These are phyloP conservation scores for Schizosaccharomyces osmophilus DNA, from an alignment of 805 yeast species.

Conservation along the genomic window DNA sequence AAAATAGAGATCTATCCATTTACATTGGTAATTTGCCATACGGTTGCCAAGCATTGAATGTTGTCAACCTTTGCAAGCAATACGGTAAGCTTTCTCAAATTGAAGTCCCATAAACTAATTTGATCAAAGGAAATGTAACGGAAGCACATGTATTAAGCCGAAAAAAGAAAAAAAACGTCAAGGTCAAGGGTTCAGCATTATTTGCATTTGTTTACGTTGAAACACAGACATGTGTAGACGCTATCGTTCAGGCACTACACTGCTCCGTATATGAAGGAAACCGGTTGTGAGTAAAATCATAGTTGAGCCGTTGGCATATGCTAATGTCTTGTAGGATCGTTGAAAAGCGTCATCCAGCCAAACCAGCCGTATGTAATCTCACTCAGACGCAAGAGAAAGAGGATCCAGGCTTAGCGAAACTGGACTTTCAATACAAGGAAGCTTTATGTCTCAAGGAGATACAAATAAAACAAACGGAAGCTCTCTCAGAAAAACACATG, in stretches of 20 bases:
- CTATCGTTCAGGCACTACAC: neutral
- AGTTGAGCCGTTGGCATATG: too few species aligned
- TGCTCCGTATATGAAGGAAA: neutral
- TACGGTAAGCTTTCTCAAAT: neutral
- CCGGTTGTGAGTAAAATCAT: neutral
- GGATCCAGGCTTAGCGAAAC: too few species aligned
- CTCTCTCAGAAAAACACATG: too few species aligned
- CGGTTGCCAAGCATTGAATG: neutral
- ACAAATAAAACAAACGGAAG: too few species aligned
- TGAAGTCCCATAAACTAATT: too few species aligned
- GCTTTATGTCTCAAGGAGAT: too few species aligned
- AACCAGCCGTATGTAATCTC: too few species aligned
- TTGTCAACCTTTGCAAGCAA: neutral
- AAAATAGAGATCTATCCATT: neutral
- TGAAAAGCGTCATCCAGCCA: too few species aligned
- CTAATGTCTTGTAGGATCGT: too few species aligned
- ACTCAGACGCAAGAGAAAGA: too few species aligned
- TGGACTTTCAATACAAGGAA: too few species aligned
- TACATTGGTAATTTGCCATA: neutral
- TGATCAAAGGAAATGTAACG: neutral
- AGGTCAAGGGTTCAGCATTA: neutral
- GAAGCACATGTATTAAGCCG: neutral
- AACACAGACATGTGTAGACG: neutral
- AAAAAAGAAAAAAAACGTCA: neutral
- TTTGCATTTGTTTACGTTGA: neutral